A percentile compares a stretch with the other conserved stretches of the same genome.
These are phyloP conservation scores for Xylariaceae sp. DNA, from an alignment of 2,329 filamentous ascomycete species.

Conservation along the genomic window DNA sequence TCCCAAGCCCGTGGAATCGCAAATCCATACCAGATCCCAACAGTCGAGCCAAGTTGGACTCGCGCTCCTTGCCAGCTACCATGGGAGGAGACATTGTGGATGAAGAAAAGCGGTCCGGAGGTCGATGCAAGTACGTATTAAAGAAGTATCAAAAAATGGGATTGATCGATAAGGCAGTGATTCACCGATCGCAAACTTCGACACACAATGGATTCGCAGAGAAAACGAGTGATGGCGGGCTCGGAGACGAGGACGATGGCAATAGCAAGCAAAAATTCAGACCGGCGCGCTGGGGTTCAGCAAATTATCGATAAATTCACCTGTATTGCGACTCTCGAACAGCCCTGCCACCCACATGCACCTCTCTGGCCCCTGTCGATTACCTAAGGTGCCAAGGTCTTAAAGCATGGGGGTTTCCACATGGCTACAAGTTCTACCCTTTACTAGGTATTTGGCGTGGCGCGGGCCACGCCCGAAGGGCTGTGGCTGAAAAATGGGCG, in stretches of 20 bases:
- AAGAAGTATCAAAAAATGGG: background rate
- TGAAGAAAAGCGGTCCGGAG: background rate
- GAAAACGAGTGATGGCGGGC: slow-evolving; percentile 1
- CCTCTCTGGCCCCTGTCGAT: no score
- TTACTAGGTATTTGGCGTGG: no score
- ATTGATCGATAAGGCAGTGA: slow-evolving; percentile 2
- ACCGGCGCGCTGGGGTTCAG: background rate
- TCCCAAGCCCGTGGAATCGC: background rate
- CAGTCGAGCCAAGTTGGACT: slow-evolving; percentile 84
- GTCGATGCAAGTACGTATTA: background rate
- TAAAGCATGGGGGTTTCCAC: no score
- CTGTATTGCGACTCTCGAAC: background rate
- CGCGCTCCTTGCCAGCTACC: slow-evolving; percentile 60
- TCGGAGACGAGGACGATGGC: slow-evolving; percentile 7
- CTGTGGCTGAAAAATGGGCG: no score
- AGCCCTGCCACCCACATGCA: no score
- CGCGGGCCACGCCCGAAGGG: no score
- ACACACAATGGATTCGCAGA: background rate
- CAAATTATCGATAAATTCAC: slow-evolving; percentile 17
- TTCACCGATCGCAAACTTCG: background rate
- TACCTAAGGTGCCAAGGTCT: no score
- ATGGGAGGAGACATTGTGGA: slow-evolving; percentile 58
- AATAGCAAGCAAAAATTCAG: slow-evolving; percentile 17
- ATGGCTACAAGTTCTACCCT: no score
- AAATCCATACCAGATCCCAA: slow-evolving; percentile 77